Percentiles rank a stretch among this genome's conserved stretches.
Evolutionary conservation across 345 rosid genomes (phyloP).

Genomic region (Microcos paniculata): DNA sequence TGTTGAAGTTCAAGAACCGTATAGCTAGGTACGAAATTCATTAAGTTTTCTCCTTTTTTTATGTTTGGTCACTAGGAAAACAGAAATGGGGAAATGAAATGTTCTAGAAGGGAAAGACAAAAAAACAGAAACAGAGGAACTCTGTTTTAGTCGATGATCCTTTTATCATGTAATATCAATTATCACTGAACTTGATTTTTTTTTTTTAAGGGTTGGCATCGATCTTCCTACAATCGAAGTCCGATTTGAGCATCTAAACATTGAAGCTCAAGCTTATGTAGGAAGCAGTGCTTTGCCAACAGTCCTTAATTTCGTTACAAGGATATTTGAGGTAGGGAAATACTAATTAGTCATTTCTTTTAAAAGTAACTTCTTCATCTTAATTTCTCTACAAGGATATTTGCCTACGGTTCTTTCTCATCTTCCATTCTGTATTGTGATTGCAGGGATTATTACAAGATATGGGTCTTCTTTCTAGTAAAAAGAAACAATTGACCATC

Average conservation of each 20-base stretch:
- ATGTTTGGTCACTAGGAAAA: not conserved
- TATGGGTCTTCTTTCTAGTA: conserved; percentile 42
- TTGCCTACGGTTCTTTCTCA: not conserved
- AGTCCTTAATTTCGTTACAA: conserved; percentile 44
- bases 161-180: too few relatives aligned
- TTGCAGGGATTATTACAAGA: conserved; percentile 32
- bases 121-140: not conserved
- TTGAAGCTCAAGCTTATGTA: conserved; percentile 57
- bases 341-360: not conserved
- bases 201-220: conserved; percentile 46
- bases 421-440: not conserved
- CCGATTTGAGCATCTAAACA: conserved; percentile 47
- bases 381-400: too few relatives aligned
- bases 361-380: too few relatives aligned
- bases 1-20: conserved; percentile 36
- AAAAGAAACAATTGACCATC: conserved; percentile 53
- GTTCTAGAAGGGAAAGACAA: not conserved
- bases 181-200: too few relatives aligned
- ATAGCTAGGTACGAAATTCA: conserved; percentile 23
- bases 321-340: conserved; percentile 50
- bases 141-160: conserved; percentile 5
- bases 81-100: not conserved
- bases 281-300: conserved; percentile 75
- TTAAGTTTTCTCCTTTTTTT: not conserved
- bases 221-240: conserved; percentile 56